A percentile compares a stretch with the other conserved stretches of the same genome.
Conservation (phyloP, 202 grass and related monocot genomes). For the Panicum virgatum region DNA sequence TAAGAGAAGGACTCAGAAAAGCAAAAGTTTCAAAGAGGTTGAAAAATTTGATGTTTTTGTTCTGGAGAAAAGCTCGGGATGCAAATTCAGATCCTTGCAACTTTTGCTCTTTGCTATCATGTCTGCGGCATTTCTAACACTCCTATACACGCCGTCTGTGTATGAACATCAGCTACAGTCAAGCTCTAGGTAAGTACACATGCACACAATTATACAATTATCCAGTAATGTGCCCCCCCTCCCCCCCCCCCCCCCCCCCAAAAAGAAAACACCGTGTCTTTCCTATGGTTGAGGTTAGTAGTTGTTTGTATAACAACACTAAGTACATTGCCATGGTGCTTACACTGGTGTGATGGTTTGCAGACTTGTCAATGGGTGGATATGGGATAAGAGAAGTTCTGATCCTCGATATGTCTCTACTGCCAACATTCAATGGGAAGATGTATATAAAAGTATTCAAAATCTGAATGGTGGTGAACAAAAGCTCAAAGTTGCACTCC, state of each 20-base stretch:
- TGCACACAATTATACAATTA: not conserved
- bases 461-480: slow-evolving; percentile 47
- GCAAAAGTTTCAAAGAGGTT: slow-evolving; percentile 80
- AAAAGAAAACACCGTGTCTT: too few species aligned
- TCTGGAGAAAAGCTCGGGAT: slow-evolving; percentile 64
- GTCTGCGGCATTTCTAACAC: slow-evolving; percentile 74
- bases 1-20: slow-evolving; percentile 77
- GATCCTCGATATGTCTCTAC: slow-evolving; percentile 79
- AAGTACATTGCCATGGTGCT: slow-evolving; percentile 24
- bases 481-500: slow-evolving; percentile 66
- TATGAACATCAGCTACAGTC: slow-evolving; percentile 70
- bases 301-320: too few species aligned
- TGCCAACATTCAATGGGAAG: slow-evolving; percentile 58
- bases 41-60: slow-evolving; percentile 76
- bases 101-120: slow-evolving; percentile 81
- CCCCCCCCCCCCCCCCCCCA: too few species aligned
- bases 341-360: slow-evolving; percentile 27
- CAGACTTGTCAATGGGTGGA: slow-evolving; percentile 92
- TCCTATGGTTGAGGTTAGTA: too few species aligned
- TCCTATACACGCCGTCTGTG: slow-evolving; percentile 72
- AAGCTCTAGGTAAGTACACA: slow-evolving; percentile 59
- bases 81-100: slow-evolving; percentile 89
- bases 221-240: not conserved
- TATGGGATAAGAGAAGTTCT: slow-evolving; percentile 73
- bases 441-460: slow-evolving; percentile 56